These are phyloP conservation scores for Eucalyptus sp. DNA, from an alignment of 345 rosid species.

Conservation along the genomic window DNA sequence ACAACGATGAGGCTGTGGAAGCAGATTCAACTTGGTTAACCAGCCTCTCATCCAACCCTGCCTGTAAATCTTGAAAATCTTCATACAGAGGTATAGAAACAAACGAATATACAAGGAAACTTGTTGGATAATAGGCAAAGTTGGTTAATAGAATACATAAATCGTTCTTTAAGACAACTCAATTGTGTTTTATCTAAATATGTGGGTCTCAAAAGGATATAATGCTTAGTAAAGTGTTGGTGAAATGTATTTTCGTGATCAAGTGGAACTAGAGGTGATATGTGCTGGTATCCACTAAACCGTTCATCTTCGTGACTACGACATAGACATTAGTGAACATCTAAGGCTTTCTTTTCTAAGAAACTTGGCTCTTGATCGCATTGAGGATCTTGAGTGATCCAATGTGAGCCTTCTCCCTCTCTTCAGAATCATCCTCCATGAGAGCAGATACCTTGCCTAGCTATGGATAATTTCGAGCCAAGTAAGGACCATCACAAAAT, in stretches of 20 bases:
- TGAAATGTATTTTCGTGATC: not conserved
- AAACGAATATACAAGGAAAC: not conserved
- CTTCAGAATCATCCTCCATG: not conserved
- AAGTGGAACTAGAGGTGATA: not conserved
- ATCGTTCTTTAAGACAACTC: not conserved
- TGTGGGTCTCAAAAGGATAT: not conserved
- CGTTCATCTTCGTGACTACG: not conserved
- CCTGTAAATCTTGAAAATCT: conserved; percentile 17
- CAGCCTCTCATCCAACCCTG: conserved; percentile 26
- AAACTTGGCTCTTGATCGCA: not conserved
- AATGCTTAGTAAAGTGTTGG: not conserved
- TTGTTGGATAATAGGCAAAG: not conserved
- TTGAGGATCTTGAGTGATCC: not conserved
- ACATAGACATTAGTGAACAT: not conserved
- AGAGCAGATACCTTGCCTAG: not conserved
- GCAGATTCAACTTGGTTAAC: conserved; percentile 49
- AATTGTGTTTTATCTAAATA: not conserved
- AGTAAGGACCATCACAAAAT: not conserved
- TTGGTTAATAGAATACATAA: not conserved
- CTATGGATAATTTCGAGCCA: not conserved
- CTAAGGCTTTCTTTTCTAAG: not conserved
- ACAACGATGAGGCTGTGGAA: conserved; percentile 17
- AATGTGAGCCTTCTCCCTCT: not conserved
- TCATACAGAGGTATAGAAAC: not conserved
- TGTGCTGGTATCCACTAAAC: not conserved